A percentile compares a stretch with the other conserved stretches of the same genome.
phyloP scores from a whole-genome alignment of 1,139 yeast genomes.

The Kluyveromyces sp. region DNA sequence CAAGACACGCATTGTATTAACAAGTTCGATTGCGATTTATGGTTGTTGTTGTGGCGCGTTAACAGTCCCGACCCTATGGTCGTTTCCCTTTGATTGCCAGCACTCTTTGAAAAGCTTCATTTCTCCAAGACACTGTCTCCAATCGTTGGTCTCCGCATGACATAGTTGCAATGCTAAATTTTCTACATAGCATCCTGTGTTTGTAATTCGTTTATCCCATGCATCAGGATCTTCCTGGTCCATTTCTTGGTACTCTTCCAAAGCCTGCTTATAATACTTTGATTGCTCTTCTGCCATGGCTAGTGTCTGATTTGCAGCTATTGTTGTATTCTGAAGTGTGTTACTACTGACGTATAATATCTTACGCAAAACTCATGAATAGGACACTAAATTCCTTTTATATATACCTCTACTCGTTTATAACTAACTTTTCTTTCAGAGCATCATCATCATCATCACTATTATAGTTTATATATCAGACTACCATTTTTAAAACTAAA shows the following conservation, averaged over 20 bases:
- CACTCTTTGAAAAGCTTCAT: conserved; percentile 30
- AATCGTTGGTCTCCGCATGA: conserved; percentile 73
- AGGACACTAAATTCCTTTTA: too few species aligned
- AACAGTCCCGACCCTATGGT: conserved; percentile 25
- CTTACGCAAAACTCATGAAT: too few species aligned
- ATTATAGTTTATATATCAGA: too few species aligned
- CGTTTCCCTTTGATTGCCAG: conserved; percentile 26
- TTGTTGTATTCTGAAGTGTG: too few species aligned
- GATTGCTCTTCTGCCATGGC: conserved; percentile 8
- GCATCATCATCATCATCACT: too few species aligned
- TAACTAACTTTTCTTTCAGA: too few species aligned
- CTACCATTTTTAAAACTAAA: too few species aligned
- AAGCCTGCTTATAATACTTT: conserved; percentile 25
- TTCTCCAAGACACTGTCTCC: conserved; percentile 64
- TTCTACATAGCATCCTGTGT: conserved; percentile 59
- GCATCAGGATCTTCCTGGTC: conserved; percentile 24
- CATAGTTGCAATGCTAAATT: conserved; percentile 61
- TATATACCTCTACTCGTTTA: too few species aligned
- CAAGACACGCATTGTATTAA: too few species aligned
- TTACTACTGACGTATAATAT: too few species aligned
- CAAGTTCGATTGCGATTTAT: not conserved
- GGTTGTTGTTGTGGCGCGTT: conserved; percentile 12
- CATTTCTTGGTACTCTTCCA: conserved; percentile 24
- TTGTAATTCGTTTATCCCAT: conserved; percentile 61
- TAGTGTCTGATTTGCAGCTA: too few species aligned